Conservation (phyloP, 495 filamentous ascomycete species). For the Penicillium arizonense region DNA sequence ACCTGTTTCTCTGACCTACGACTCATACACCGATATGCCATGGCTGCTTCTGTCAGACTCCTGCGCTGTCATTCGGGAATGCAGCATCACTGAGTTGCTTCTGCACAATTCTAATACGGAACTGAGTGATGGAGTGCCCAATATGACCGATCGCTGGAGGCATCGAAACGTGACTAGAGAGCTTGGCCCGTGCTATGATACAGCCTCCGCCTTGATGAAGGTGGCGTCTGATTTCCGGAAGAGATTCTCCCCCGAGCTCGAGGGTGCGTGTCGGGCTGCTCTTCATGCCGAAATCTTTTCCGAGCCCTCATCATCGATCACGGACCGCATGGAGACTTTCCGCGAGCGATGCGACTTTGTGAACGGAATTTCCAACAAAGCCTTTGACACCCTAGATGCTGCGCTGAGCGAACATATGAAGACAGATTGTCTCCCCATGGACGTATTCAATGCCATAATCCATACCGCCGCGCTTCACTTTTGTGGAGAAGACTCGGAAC, state of each 20-base stretch:
- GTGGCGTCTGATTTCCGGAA: slow-evolving; percentile 58
- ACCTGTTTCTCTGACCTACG: slow-evolving; percentile 71
- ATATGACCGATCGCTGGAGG: slow-evolving; percentile 42
- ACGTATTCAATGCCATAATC: slow-evolving; percentile 51
- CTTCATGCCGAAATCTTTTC: slow-evolving; percentile 68
- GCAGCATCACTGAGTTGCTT: slow-evolving; percentile 72
- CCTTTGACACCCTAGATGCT: slow-evolving; percentile 46
- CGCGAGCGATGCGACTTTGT: slow-evolving; percentile 70
- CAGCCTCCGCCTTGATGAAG: slow-evolving; percentile 50
- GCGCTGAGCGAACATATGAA: slow-evolving; percentile 39
- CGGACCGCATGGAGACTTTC: slow-evolving; percentile 67
- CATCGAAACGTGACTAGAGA: slow-evolving; percentile 42
- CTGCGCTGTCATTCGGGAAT: slow-evolving; percentile 73
- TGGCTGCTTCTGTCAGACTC: slow-evolving; percentile 82
- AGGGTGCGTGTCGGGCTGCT: slow-evolving; percentile 56
- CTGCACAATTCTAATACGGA: slow-evolving; percentile 39
- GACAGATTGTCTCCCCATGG: slow-evolving; percentile 46
- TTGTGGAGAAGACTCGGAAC: slow-evolving; percentile 43
- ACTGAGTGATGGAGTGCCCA: slow-evolving; percentile 31
- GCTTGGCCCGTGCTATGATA: slow-evolving; percentile 34
- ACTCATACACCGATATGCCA: slow-evolving; percentile 66
- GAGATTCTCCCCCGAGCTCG: slow-evolving; percentile 59
- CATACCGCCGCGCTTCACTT: slow-evolving; percentile 38
- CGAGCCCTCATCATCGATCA: slow-evolving; percentile 61
- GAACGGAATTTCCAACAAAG: slow-evolving; percentile 71